These are phyloP conservation scores for Hypoxylon lenormandii DNA, from an alignment of 495 filamentous ascomycete genomes.

Conservation along the genomic window DNA sequence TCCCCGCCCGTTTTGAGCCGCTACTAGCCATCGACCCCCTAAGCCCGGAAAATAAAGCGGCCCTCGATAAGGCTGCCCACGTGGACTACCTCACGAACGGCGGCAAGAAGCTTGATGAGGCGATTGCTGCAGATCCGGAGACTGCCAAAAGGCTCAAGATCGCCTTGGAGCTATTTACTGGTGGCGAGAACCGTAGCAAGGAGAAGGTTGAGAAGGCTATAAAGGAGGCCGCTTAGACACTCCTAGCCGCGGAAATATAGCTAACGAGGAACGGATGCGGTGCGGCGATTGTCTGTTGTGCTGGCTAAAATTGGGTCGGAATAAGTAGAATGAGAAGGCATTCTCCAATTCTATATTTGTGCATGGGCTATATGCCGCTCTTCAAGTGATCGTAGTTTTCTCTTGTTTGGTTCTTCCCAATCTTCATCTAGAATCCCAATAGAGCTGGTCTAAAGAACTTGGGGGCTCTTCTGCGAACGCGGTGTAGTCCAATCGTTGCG, in stretches of 20 bases:
- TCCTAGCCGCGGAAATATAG: conserved; percentile 4
- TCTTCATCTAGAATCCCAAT: conserved; percentile 10
- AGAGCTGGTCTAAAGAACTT: conserved; percentile 10
- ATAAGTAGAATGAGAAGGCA: conserved; percentile 25
- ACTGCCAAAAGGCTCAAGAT: conserved; percentile 31
- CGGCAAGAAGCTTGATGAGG: conserved; percentile 47
- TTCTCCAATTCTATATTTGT: conserved; percentile 21
- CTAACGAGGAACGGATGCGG: neutral
- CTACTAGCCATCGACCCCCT: conserved; percentile 45
- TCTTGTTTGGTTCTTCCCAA: conserved; percentile 6
- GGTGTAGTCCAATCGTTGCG: conserved; percentile 16
- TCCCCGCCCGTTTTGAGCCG: conserved; percentile 35
- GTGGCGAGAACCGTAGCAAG: conserved; percentile 47
- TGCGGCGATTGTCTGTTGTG: no score
- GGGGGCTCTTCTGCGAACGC: conserved; percentile 8
- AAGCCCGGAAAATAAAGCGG: conserved; percentile 33
- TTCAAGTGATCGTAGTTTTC: conserved; percentile 17
- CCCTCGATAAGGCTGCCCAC: conserved; percentile 35
- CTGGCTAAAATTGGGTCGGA: neutral
- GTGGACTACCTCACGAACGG: conserved; percentile 49
- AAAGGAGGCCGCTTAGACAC: conserved; percentile 14
- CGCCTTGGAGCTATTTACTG: conserved; percentile 44
- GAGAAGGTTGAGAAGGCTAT: conserved; percentile 45
- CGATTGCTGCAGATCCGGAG: conserved; percentile 42
- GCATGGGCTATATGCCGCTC: conserved; percentile 3